Conservation (phyloP, 2,329 filamentous ascomycete species). For the Byssothecium circinans region DNA sequence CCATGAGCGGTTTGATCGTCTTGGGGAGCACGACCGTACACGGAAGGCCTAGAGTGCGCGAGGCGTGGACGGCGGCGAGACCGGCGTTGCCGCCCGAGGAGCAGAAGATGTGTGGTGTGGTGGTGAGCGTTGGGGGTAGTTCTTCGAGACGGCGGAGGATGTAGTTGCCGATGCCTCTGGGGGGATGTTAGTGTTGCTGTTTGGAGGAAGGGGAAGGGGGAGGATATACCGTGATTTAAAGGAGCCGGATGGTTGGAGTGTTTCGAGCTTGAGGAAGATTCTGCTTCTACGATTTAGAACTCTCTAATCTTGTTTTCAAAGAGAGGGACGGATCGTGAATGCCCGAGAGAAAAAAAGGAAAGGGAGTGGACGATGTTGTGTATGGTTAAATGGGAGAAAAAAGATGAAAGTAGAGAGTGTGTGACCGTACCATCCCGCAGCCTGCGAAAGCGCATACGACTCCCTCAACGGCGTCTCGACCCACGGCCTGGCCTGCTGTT, state of each 20-base stretch:
- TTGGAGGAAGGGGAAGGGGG: not conserved
- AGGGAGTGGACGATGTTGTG: too few relatives aligned
- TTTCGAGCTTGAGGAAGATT: constrained; percentile 84
- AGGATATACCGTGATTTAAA: constrained; percentile 68
- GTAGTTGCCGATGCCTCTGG: constrained; percentile 68
- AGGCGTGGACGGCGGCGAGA: constrained; percentile 76
- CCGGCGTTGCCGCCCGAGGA: constrained; percentile 84
- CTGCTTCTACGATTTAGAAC: constrained; percentile 58
- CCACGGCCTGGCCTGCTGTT: constrained; percentile 55
- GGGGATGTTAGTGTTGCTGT: constrained; percentile 11
- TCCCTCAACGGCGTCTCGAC: constrained; percentile 71
- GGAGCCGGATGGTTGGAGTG: constrained; percentile 79
- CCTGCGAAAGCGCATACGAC: constrained; percentile 66
- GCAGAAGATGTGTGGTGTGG: constrained; percentile 69
- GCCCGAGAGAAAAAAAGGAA: too few relatives aligned
- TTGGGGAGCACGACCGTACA: constrained; percentile 76
- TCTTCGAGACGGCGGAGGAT: constrained; percentile 57
- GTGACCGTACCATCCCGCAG: constrained; percentile 68
- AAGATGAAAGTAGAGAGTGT: constrained; percentile 16
- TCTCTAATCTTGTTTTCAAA: constrained; percentile 20
- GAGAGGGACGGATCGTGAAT: too few relatives aligned
- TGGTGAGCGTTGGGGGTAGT: constrained; percentile 32
- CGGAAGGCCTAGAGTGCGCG: constrained; percentile 62
- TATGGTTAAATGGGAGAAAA: too few relatives aligned
- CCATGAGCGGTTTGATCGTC: constrained; percentile 68